Conservation (phyloP, 2,329 filamentous ascomycete species). For the Ceratocystis albifundus region DNA sequence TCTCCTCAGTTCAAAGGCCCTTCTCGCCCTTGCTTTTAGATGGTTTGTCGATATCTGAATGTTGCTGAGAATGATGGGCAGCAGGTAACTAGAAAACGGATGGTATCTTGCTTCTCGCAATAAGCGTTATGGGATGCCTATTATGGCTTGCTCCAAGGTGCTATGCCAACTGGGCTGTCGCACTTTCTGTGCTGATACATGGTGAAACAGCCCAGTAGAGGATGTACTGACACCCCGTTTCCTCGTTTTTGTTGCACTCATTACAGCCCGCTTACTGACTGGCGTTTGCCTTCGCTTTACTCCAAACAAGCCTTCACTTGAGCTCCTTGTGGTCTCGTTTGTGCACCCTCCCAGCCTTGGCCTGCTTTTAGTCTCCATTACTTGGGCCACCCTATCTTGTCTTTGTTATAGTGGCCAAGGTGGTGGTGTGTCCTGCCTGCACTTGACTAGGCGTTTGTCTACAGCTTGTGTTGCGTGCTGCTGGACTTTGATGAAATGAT, state of each 20-base stretch:
- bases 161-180: background rate
- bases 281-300: background rate
- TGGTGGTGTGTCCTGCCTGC: background rate
- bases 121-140: background rate
- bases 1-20: background rate
- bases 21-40: background rate
- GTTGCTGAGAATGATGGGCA: too few species aligned
- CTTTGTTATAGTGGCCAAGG: background rate
- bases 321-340: background rate
- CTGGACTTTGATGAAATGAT: slow-evolving; percentile 7
- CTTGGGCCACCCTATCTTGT: background rate
- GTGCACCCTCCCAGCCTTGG: background rate
- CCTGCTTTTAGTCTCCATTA: background rate
- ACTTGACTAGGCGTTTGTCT: background rate
- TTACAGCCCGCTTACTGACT: background rate
- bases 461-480: background rate
- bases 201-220: background rate
- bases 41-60: too few species aligned
- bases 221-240: background rate
- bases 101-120: too few species aligned
- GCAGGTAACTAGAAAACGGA: too few species aligned
- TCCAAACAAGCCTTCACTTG: background rate
- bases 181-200: background rate
- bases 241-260: background rate
- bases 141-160: background rate